phyloP scores from a whole-genome alignment of 2,329 filamentous ascomycete species.

The Talaromyces verruculosus region DNA sequence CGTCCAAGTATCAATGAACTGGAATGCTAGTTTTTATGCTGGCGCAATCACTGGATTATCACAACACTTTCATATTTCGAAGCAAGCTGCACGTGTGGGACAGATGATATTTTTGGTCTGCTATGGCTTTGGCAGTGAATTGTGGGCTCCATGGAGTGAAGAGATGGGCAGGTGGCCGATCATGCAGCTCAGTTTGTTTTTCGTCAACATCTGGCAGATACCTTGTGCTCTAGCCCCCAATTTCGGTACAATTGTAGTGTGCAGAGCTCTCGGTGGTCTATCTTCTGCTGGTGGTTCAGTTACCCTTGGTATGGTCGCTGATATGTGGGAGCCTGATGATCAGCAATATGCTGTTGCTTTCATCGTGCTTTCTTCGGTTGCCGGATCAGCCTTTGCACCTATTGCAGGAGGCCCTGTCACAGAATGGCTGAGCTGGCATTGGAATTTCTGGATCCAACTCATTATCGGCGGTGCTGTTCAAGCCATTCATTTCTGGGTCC shows the following conservation, averaged over 20 bases:
- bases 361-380: constrained; percentile 59
- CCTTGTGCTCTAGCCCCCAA: constrained; percentile 71
- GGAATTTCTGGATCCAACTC: constrained; percentile 65
- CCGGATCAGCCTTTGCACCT: constrained; percentile 50
- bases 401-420: constrained; percentile 57
- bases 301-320: constrained; percentile 64
- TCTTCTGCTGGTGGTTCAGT: constrained; percentile 65
- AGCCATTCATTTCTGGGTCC: constrained; percentile 49
- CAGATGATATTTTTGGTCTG: constrained; percentile 74
- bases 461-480: constrained; percentile 58
- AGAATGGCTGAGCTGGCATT: constrained; percentile 52
- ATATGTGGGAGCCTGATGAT: constrained; percentile 59
- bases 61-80: constrained; percentile 65
- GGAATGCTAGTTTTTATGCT: constrained; percentile 72
- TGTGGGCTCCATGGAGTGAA: constrained; percentile 85
- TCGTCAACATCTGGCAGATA: constrained; percentile 76
- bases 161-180: constrained; percentile 75
- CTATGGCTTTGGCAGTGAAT: constrained; percentile 81
- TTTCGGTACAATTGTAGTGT: constrained; percentile 67
- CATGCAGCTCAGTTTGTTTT: constrained; percentile 67
- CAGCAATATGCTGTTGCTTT: constrained; percentile 63
- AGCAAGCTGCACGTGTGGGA: constrained; percentile 66
- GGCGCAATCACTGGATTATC: constrained; percentile 64
- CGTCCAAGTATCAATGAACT: constrained; percentile 74
- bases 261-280: constrained; percentile 63